Evolutionary conservation across 2,329 filamentous ascomycete genomes (phyloP).

Genomic region (Elsinoe arachidis): DNA sequence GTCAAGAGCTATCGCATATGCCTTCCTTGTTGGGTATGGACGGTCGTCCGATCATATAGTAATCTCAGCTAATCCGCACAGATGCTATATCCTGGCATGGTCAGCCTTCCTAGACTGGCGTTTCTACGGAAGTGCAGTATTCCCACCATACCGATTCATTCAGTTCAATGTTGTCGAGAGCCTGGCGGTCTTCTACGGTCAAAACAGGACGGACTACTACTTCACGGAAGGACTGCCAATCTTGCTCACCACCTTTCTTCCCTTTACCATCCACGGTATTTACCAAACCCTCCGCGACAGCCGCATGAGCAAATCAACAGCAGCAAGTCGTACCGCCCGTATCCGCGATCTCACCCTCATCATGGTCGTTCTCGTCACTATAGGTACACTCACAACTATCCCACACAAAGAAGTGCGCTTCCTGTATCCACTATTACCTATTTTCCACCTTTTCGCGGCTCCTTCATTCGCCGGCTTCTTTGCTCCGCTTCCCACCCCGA

Average conservation of each 20-base stretch:
- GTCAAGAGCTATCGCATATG: background rate
- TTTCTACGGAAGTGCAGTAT: conserved; percentile 80
- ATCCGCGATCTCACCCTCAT: conserved; percentile 25
- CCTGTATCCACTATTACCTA: conserved; percentile 82
- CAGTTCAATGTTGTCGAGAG: conserved; percentile 85
- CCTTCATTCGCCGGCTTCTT: conserved; percentile 60
- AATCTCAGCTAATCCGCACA: background rate
- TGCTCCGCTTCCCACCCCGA: conserved; percentile 26
- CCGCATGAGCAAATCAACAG: conserved; percentile 10
- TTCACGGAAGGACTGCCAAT: conserved; percentile 81
- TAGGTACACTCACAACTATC: conserved; percentile 62
- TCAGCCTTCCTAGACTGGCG: conserved; percentile 62
- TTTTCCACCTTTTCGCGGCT: conserved; percentile 73
- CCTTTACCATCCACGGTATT: conserved; percentile 62
- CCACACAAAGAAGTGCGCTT: conserved; percentile 97
- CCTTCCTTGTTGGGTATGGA: conserved; percentile 1
- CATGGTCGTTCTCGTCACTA: conserved; percentile 49
- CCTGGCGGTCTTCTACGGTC: conserved; percentile 85
- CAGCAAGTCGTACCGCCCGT: conserved; percentile 19
- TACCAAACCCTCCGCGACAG: conserved; percentile 37
- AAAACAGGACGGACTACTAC: conserved; percentile 88
- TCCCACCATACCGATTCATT: conserved; percentile 79
- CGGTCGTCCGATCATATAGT: background rate
- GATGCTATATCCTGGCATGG: conserved; percentile 45
- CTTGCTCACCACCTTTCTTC: conserved; percentile 72